These are phyloP conservation scores for Xylariaceae sp. DNA, from an alignment of 2,329 filamentous ascomycete genomes.

Conservation along the genomic window DNA sequence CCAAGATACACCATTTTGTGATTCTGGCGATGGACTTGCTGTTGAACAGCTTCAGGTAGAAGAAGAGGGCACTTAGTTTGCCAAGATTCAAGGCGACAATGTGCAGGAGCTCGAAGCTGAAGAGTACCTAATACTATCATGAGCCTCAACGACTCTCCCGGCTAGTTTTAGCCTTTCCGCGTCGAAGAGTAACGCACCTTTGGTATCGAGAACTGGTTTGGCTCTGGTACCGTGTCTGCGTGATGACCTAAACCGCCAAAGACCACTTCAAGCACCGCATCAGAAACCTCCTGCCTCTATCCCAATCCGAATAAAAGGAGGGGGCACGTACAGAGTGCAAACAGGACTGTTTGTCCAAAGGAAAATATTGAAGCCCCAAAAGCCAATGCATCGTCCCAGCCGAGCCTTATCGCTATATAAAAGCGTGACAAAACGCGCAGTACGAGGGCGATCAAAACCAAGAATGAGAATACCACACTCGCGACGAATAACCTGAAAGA, in stretches of 20 bases:
- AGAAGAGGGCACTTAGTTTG: conserved; percentile 31
- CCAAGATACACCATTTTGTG: conserved; percentile 24
- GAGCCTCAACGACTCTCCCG: not conserved
- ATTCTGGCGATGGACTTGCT: conserved; percentile 15
- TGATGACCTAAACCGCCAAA: conserved; percentile 31
- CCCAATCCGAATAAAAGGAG: not conserved
- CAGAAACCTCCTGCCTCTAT: not conserved
- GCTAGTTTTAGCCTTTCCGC: not conserved
- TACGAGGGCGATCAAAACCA: conserved; percentile 22
- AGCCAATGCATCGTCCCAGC: conserved; percentile 30
- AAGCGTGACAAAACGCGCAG: conserved; percentile 28
- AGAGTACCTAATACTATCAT: conserved; percentile 23
- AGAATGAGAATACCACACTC: conserved; percentile 18
- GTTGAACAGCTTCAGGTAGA: conserved; percentile 28
- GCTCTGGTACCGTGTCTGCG: conserved; percentile 20
- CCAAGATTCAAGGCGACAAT: conserved; percentile 28
- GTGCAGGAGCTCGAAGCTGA: conserved; percentile 30
- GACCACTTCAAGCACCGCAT: conserved; percentile 17
- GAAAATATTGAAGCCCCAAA: conserved; percentile 23
- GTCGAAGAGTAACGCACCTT: conserved; percentile 20
- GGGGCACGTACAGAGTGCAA: conserved; percentile 26
- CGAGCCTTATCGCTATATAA: conserved; percentile 22
- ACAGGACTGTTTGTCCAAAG: conserved; percentile 24
- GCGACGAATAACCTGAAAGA: conserved; percentile 26
- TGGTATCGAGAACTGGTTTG: conserved; percentile 31